These are phyloP conservation scores for Butyriboletus appendiculatus DNA, from an alignment of 1,284 basidiomycete species.

Conservation along the genomic window DNA sequence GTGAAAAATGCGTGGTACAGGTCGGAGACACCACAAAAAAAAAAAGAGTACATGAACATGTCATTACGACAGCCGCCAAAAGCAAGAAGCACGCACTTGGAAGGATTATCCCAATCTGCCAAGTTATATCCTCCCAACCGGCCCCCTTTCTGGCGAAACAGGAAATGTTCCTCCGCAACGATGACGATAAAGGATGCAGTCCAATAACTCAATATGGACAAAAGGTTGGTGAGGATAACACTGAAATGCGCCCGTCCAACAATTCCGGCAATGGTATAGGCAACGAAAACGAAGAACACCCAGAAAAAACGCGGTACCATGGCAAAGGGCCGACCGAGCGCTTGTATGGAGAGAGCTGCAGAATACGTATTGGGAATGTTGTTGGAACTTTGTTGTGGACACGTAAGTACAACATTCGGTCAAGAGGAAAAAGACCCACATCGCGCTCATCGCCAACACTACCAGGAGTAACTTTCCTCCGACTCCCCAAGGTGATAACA, in stretches of 20 bases:
- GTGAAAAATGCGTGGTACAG: no score
- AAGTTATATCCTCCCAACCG: constrained; percentile 54
- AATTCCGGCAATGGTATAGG: constrained; percentile 61
- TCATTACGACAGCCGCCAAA: neutral
- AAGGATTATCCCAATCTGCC: constrained; percentile 54
- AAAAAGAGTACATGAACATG: no score
- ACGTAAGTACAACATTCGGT: neutral
- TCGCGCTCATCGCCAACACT: constrained; percentile 54
- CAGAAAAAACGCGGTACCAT: constrained; percentile 62
- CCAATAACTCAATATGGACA: constrained; percentile 67
- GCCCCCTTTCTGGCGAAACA: constrained; percentile 50
- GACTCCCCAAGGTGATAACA: constrained; percentile 47
- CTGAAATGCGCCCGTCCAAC: constrained; percentile 64
- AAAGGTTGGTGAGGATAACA: constrained; percentile 53
- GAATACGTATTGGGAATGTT: constrained; percentile 64
- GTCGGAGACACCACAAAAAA: neutral
- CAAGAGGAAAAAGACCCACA: constrained; percentile 33
- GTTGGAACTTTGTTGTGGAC: constrained; percentile 43
- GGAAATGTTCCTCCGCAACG: constrained; percentile 56
- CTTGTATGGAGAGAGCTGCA: constrained; percentile 56
- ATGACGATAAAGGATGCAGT: constrained; percentile 61
- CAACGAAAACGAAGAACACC: constrained; percentile 52
- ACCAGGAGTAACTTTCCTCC: constrained; percentile 63
- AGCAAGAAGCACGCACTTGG: constrained; percentile 31
- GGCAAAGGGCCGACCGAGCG: constrained; percentile 54